These are phyloP conservation scores for Melanogaster broomeanus DNA, from an alignment of 768 basidiomycete species.

Conservation along the genomic window DNA sequence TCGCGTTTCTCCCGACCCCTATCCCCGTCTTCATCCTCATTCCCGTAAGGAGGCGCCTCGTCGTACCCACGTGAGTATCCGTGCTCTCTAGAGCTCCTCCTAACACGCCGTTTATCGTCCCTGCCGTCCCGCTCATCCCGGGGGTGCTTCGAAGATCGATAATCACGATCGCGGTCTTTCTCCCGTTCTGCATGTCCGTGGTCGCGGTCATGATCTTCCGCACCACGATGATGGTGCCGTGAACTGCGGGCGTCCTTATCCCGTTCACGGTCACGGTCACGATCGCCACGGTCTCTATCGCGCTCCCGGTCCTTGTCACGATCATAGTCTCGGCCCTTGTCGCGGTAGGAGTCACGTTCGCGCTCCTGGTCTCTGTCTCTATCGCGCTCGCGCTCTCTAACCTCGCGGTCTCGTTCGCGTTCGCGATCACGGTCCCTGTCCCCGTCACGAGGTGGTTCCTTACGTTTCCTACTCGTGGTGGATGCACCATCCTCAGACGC, in stretches of 20 bases:
- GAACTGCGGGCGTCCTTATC: slow-evolving; percentile 40
- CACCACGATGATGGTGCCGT: slow-evolving; percentile 31
- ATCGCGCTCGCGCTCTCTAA: slow-evolving; percentile 28
- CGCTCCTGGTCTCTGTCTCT: slow-evolving; percentile 30
- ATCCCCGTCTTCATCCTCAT: slow-evolving; percentile 42
- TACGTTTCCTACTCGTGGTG: slow-evolving; percentile 76
- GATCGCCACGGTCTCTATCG: slow-evolving; percentile 41
- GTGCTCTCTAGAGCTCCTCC: slow-evolving; percentile 41
- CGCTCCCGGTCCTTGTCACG: slow-evolving; percentile 35
- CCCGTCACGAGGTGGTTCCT: slow-evolving; percentile 61
- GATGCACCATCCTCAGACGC: slow-evolving; percentile 85
- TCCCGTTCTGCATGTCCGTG: slow-evolving; percentile 35
- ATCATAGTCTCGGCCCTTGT: slow-evolving; percentile 38
- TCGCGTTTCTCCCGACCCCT: slow-evolving; percentile 43
- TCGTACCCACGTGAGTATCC: slow-evolving; percentile 48
- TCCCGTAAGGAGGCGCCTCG: slow-evolving; percentile 40
- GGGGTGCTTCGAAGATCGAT: slow-evolving; percentile 46
- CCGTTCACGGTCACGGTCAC: slow-evolving; percentile 46
- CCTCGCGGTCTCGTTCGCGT: slow-evolving; percentile 34
- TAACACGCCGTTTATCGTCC: slow-evolving; percentile 49
- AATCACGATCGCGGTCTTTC: slow-evolving; percentile 41
- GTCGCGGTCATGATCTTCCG: slow-evolving; percentile 40
- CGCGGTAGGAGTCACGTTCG: slow-evolving; percentile 29
- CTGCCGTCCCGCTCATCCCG: slow-evolving; percentile 59
- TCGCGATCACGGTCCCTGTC: slow-evolving; percentile 52